A percentile compares a stretch with the other conserved stretches of the same genome.
These are phyloP conservation scores for Ophiostoma perfectum DNA, from an alignment of 2,329 filamentous ascomycete species.

Conservation along the genomic window DNA sequence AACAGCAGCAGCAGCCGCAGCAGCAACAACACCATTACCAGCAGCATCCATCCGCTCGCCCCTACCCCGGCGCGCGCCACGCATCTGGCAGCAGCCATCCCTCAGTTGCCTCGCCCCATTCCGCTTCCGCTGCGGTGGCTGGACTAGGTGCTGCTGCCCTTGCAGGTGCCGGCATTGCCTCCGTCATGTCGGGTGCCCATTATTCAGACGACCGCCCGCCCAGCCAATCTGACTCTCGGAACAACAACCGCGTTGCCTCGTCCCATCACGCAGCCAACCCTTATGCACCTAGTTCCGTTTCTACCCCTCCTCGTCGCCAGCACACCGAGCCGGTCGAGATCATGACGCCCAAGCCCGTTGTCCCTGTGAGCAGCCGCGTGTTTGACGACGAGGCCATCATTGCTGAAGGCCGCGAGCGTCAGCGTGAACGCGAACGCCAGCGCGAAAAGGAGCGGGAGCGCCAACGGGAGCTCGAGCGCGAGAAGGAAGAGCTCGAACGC, in stretches of 20 bases:
- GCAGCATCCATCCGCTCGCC: constrained; percentile 22
- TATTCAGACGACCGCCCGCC: constrained; percentile 18
- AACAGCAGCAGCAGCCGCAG: constrained; percentile 23
- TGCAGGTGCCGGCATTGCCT: background rate
- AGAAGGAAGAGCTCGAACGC: background rate
- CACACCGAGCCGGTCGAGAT: constrained; percentile 61
- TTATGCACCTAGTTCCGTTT: background rate
- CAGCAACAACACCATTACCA: constrained; percentile 28
- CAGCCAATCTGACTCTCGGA: constrained; percentile 25
- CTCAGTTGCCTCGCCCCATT: background rate
- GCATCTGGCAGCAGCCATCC: background rate
- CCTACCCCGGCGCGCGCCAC: background rate
- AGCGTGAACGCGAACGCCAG: constrained; percentile 32
- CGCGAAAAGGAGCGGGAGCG: constrained; percentile 26
- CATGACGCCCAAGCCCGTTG: constrained; percentile 78
- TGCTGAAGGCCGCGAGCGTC: constrained; percentile 30
- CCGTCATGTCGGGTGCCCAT: background rate
- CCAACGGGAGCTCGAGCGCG: constrained; percentile 22
- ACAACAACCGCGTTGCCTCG: constrained; percentile 14
- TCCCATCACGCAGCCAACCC: background rate
- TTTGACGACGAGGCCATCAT: constrained; percentile 46
- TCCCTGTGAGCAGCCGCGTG: constrained; percentile 64
- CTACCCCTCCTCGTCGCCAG: background rate
- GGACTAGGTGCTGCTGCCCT: constrained; percentile 8
- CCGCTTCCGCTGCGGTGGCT: background rate